Evolutionary conservation across 2,329 filamentous ascomycete species (phyloP), one percentile per base, ranked within the genome.

Genomic region (Cercospora zeina): DNA sequence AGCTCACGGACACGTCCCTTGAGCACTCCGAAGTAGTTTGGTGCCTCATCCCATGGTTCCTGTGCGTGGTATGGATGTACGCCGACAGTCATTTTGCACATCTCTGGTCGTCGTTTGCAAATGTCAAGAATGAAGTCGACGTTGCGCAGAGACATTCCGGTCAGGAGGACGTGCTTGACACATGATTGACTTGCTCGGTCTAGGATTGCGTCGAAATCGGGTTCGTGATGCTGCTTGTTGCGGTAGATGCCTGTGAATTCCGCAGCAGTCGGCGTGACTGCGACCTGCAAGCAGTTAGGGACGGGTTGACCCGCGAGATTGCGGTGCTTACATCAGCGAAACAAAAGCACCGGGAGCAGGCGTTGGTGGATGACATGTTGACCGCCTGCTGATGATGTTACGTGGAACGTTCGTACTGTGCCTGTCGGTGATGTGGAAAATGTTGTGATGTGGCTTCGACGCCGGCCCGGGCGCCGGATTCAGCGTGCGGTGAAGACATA

Each of bases 231-330:
- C 61, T 80, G 75, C 62, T 82, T 82, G 62, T 75, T 75, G 6
- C 81, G 78, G 62, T 83, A 83, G 59, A 80, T 74, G 13, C 81
- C 81, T n/a, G 78, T 75, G 59, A 82, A 83, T 62, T 83, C 78
- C 8, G 69, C 67, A 16, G 72, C 71, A 14, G 72, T 74, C 47
- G 72, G 71, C 33, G 73, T 75, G 4, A 74, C 70, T 49, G 73
- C 73, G 59, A 75, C 70, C 73, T 74, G 47, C 13, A 6, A 16
- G 9, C 4, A 36, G 11, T 55, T 33, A 55, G 53, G 53, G 31
- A 34, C 8, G 9, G 8, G 31, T 13, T 27, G 8, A 2, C 14
- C 11, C 3, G 1, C 42, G 9, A 5, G 21, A n/a, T 21, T 24
- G 19, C 7, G 19, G 2, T 1, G n/a, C 31, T 58, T 37, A 58